Percentiles rank a stretch among this genome's conserved stretches.
phyloP scores from a whole-genome alignment of 2,329 filamentous ascomycete genomes.

The Aspergillus brasiliensis region DNA sequence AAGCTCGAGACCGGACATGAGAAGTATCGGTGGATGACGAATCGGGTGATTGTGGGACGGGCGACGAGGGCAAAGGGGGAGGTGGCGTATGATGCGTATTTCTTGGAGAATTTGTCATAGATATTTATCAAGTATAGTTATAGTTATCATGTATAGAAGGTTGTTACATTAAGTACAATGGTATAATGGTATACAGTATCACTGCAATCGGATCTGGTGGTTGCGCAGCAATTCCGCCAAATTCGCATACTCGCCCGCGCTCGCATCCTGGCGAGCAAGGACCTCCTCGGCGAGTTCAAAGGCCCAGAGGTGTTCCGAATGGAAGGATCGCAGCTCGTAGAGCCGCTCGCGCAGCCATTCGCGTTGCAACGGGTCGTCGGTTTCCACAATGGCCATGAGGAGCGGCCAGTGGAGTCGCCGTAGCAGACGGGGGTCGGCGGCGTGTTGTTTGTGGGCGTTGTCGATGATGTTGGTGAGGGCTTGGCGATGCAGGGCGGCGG shows the following conservation, averaged over 20 bases:
- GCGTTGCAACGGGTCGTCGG: slow-evolving; percentile 29
- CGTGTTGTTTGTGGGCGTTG: slow-evolving; percentile 36
- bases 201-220: slow-evolving; percentile 7
- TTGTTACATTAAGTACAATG: no score
- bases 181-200: not conserved
- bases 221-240: slow-evolving; percentile 30
- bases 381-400: slow-evolving; percentile 38
- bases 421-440: slow-evolving; percentile 32
- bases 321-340: slow-evolving; percentile 28
- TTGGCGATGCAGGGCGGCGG: slow-evolving; percentile 29
- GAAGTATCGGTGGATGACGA: slow-evolving; percentile 31
- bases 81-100: slow-evolving; percentile 33
- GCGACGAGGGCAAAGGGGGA: slow-evolving; percentile 28
- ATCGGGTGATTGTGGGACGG: slow-evolving; percentile 29
- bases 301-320: slow-evolving; percentile 35
- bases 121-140: not conserved
- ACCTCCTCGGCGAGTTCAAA: slow-evolving; percentile 33
- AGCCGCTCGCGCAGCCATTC: slow-evolving; percentile 36
- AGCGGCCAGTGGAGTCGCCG: slow-evolving; percentile 39
- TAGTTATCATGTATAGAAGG: no score
- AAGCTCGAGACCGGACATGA: slow-evolving; percentile 30
- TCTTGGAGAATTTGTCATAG: slow-evolving; percentile 24
- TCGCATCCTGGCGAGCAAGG: slow-evolving; percentile 29
- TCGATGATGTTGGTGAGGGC: slow-evolving; percentile 34
- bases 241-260: slow-evolving; percentile 27